Evolutionary conservation across 257 asterid genomes (phyloP).

Genomic region (Solanum corneliomulleri): DNA sequence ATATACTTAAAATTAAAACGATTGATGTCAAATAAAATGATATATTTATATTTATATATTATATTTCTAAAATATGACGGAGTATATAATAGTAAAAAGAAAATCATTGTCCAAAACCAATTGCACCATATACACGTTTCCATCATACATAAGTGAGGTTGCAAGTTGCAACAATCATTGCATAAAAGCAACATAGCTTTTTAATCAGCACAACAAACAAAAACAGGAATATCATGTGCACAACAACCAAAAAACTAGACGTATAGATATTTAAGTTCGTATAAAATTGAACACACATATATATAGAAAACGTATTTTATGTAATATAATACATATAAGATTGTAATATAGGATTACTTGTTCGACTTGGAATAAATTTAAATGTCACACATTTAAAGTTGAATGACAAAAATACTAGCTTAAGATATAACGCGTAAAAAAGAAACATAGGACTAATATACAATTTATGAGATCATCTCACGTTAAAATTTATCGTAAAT

Average conservation of each 20-base stretch:
- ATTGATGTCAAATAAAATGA: too few relatives aligned
- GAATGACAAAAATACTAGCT: too few relatives aligned
- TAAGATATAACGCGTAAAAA: neutral
- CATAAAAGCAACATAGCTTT: neutral
- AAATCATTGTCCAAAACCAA: neutral
- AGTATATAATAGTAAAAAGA: neutral
- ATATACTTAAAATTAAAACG: too few relatives aligned
- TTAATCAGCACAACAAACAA: neutral
- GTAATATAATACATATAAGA: too few relatives aligned
- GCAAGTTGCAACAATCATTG: neutral
- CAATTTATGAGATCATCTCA: too few relatives aligned
- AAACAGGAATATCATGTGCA: neutral
- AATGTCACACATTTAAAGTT: neutral
- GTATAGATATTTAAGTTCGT: fast-evolving
- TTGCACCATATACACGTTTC: neutral
- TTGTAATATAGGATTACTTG: neutral
- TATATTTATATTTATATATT: too few relatives aligned
- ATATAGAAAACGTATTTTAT: fast-evolving
- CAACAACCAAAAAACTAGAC: neutral
- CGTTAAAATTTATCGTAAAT: neutral
- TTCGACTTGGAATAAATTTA: too few relatives aligned
- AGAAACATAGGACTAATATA: neutral
- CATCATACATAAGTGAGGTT: neutral
- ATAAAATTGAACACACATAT: too few relatives aligned
- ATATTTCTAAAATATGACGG: neutral